These are phyloP conservation scores for Ramichloridium luteum DNA, from an alignment of 2,329 filamentous ascomycete species.

Conservation along the genomic window DNA sequence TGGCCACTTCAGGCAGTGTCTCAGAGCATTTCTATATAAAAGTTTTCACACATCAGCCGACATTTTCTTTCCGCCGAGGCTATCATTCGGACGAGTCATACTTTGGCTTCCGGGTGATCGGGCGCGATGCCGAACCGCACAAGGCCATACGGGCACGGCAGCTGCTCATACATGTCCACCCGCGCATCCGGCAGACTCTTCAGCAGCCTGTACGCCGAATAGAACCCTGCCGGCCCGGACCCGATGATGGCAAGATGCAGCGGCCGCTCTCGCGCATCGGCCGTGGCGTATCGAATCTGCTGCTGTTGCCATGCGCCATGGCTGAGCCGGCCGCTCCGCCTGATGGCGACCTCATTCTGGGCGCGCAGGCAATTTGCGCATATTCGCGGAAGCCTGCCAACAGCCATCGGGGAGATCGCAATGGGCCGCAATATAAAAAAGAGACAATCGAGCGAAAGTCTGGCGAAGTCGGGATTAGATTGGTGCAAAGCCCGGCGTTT, in stretches of 20 bases:
- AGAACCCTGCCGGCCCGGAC: constrained; percentile 92
- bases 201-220: constrained; percentile 78
- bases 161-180: constrained; percentile 91
- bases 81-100: constrained; percentile 28
- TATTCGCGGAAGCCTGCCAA: too few species aligned
- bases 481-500: too few species aligned
- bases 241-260: constrained; percentile 75
- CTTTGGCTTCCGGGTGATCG: constrained; percentile 97
- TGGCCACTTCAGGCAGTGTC: constrained; percentile 80
- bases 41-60: constrained; percentile 13
- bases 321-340: constrained; percentile 4
- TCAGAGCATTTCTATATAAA: constrained; percentile 72
- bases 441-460: too few species aligned
- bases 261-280: constrained; percentile 24
- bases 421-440: too few species aligned
- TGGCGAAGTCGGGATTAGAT: too few species aligned
- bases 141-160: constrained; percentile 85
- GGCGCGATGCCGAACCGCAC: constrained; percentile 94
- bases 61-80: background rate
- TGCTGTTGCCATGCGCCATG: constrained; percentile 1
- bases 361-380: constrained; percentile 8
- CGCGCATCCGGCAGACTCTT: constrained; percentile 56
- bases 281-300: constrained; percentile 16
- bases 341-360: constrained; percentile 10
- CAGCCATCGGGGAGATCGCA: too few species aligned